Evolutionary conservation across 352 stramenopile species (phyloP), one percentile per base, ranked within the genome.

Genomic region (Aphanomyces stellatus): DNA sequence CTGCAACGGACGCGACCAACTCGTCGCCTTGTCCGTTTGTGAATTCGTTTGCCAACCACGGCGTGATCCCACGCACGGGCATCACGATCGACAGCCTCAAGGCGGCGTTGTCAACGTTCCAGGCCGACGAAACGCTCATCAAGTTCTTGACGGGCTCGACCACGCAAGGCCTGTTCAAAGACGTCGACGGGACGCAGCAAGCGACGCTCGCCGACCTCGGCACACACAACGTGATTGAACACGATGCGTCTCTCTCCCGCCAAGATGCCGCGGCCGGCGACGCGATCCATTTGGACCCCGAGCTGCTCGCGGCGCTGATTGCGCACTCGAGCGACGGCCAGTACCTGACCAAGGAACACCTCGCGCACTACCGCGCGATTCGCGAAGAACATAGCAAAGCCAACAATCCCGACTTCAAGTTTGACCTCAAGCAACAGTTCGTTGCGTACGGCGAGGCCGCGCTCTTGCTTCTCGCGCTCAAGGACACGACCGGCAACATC

Each of bases 1-100:
- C 28, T 3, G 27, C n/a, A 8, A 56, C 60, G 22, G 60, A 67
- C 22, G 34, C 60, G n/a, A 56, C 17, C 28, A 67, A 67, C 43
- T 19, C 51, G 49, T 40, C 60, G 17, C 81, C 84, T 28, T 92
- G 84, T 55, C 81, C 81, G 34, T 74, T 70, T 27, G 71, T 92
- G 34, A 92, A 92, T 65, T 73, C 79, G 40, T 69, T 92, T 11
- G 81, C 83, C 2, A 92, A 91, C 57, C 81, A 90, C 49, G 80
- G 80, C 0, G 81, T 78, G 59, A n/a, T 91, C 2, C 73, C 80
- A 0, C 79, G 84, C 31, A 72, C 88, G 27, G 80, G 80, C 62
- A 90, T 91, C 57, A 80, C 79, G n/a, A 70, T 88, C 4, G 72
- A 77, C 0, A 77, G 88, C 48, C 62, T 91, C 7, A 48, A 46